Evolutionary conservation across 257 asterid genomes (phyloP).

Genomic region (Nicotiana paniculata): DNA sequence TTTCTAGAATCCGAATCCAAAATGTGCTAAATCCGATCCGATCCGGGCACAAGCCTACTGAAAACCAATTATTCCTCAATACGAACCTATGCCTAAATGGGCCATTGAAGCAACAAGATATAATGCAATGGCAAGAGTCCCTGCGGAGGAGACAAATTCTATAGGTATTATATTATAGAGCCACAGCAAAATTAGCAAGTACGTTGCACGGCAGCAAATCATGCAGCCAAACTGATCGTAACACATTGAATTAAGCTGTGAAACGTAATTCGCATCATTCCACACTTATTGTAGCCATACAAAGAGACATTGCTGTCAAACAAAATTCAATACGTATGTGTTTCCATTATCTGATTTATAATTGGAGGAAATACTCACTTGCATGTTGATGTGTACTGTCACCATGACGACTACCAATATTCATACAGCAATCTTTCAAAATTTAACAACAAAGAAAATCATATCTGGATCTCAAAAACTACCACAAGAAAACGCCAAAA

Average conservation of each 20-base stretch:
- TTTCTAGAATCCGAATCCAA: too few species aligned
- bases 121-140: background rate
- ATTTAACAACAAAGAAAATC: background rate
- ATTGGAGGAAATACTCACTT: background rate
- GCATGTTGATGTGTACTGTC: background rate
- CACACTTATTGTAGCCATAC: background rate
- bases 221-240: background rate
- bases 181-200: background rate
- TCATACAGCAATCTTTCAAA: background rate
- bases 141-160: background rate
- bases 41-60: background rate
- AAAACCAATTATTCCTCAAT: background rate
- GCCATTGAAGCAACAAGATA: background rate
- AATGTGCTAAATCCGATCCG: too few species aligned
- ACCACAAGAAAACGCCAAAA: constrained; percentile 16
- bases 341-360: background rate
- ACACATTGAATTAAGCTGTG: background rate
- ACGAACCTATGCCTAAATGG: background rate
- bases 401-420: background rate
- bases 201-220: background rate
- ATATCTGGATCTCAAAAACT: constrained; percentile 15
- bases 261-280: background rate
- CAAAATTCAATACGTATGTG: background rate
- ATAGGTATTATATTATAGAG: too few species aligned
- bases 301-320: background rate